Percentiles rank a stretch among this genome's conserved stretches.
Conservation (phyloP, 352 stramenopile species). For the Phytophthora sp. region DNA sequence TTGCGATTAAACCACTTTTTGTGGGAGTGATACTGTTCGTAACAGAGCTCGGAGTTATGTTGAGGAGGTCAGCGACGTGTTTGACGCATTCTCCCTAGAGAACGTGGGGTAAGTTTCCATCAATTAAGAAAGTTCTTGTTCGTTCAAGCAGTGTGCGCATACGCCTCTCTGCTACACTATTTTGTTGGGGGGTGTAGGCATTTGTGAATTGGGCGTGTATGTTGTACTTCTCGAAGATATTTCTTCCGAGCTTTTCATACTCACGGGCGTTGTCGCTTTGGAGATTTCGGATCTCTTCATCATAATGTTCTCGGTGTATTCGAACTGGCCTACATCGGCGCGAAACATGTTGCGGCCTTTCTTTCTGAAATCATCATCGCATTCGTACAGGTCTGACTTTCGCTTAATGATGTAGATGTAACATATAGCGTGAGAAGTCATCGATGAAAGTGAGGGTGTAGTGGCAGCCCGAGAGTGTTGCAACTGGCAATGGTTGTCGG, state of each 20-base stretch:
- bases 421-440: too few species aligned
- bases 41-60: neutral
- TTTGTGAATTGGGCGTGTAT: neutral
- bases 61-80: slow-evolving; percentile 1
- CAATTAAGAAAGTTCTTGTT: neutral
- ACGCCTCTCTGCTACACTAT: neutral
- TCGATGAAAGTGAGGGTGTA: too few species aligned
- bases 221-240: neutral
- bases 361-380: too few species aligned
- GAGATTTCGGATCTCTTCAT: neutral
- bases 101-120: neutral
- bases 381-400: too few species aligned
- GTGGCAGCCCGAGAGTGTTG: slow-evolving; percentile 12
- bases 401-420: too few species aligned
- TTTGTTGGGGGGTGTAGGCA: neutral
- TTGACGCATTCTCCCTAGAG: neutral
- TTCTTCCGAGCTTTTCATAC: neutral
- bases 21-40: neutral
- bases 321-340: neutral
- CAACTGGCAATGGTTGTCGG: slow-evolving; percentile 16
- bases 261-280: neutral
- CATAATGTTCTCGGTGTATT: neutral
- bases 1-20: neutral
- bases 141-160: neutral
- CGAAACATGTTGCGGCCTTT: too few species aligned